Percentiles rank a stretch among this genome's conserved stretches.
These are phyloP conservation scores for Ascochyta viciae-villosae DNA, from an alignment of 2,329 filamentous ascomycete species.

Conservation along the genomic window DNA sequence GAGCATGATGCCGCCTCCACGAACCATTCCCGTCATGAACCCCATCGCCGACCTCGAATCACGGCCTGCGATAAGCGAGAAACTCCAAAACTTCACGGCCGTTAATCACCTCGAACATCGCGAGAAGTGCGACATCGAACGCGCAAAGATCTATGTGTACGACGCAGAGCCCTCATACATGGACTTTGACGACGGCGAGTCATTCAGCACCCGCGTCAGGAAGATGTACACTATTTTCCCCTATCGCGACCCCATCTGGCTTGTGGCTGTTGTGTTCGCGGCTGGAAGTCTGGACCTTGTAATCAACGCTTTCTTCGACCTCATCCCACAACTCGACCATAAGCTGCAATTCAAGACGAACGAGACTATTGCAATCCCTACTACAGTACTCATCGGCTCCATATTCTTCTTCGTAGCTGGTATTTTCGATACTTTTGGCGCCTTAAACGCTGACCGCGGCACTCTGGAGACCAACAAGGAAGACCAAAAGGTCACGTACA, in stretches of 20 bases:
- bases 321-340: slow-evolving; percentile 23
- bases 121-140: slow-evolving; percentile 29
- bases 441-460: slow-evolving; percentile 30
- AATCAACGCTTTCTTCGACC: slow-evolving; percentile 38
- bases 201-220: slow-evolving; percentile 6
- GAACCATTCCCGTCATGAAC: not conserved
- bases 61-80: slow-evolving; percentile 27
- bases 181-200: slow-evolving; percentile 16
- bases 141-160: slow-evolving; percentile 17
- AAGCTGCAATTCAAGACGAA: slow-evolving; percentile 23
- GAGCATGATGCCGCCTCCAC: slow-evolving; percentile 22
- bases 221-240: slow-evolving; percentile 37
- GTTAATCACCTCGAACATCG: slow-evolving; percentile 33
- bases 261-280: slow-evolving; percentile 36
- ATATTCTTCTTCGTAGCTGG: slow-evolving; percentile 39
- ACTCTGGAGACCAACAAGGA: slow-evolving; percentile 13
- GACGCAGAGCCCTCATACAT: slow-evolving; percentile 19
- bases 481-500: slow-evolving; percentile 22
- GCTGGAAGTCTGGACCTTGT: slow-evolving; percentile 34
- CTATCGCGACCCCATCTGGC: slow-evolving; percentile 37
- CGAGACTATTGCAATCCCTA: slow-evolving; percentile 28
- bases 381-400: slow-evolving; percentile 34
- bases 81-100: slow-evolving; percentile 27
- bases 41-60: slow-evolving; percentile 19
- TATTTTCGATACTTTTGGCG: slow-evolving; percentile 35